Conservation (phyloP, 805 yeast species). For the Maudiozyma pseudohumilis region DNA sequence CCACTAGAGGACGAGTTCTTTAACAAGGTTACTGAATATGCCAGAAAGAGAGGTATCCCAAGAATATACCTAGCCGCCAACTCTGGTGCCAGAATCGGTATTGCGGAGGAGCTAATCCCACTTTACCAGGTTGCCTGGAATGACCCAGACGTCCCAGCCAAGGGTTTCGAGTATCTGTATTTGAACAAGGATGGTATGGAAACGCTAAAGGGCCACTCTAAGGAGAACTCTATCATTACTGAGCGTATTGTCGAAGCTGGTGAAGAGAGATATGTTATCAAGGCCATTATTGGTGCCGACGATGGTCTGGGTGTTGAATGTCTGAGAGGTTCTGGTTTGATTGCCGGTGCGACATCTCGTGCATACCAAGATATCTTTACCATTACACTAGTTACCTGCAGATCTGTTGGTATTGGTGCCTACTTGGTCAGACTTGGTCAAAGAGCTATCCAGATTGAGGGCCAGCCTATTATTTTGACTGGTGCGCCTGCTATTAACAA, state of each 20-base stretch:
- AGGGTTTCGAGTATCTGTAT: conserved; percentile 87
- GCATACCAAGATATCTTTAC: conserved; percentile 98
- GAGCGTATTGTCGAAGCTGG: conserved; percentile 80
- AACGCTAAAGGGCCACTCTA: conserved; percentile 48
- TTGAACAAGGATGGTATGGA: conserved; percentile 57
- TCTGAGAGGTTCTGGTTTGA: conserved; percentile 93
- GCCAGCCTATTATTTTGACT: conserved; percentile 95
- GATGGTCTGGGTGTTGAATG: conserved; percentile 98
- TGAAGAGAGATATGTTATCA: conserved; percentile 70
- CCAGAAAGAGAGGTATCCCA: conserved; percentile 87
- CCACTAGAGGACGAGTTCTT: conserved; percentile 91
- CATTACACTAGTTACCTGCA: conserved; percentile 95
- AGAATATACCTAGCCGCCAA: conserved; percentile 93
- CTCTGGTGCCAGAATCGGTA: conserved; percentile 98
- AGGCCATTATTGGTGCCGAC: conserved; percentile 82
- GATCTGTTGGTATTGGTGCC: conserved; percentile 99
- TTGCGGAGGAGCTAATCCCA: conserved; percentile 92
- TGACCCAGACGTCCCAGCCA: conserved; percentile 58
- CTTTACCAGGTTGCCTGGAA: conserved; percentile 90
- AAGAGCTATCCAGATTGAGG: conserved; percentile 97
- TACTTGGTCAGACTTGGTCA: conserved; percentile 96
- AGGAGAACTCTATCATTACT: conserved; percentile 53
- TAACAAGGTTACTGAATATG: conserved; percentile 84
- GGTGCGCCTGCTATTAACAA: conserved; percentile 99
- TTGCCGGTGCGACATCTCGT: conserved; percentile 97